Percentiles rank a stretch among this genome's conserved stretches.
Evolutionary conservation across 768 basidiomycete genomes (phyloP).

Genomic region (Bullera alba): DNA sequence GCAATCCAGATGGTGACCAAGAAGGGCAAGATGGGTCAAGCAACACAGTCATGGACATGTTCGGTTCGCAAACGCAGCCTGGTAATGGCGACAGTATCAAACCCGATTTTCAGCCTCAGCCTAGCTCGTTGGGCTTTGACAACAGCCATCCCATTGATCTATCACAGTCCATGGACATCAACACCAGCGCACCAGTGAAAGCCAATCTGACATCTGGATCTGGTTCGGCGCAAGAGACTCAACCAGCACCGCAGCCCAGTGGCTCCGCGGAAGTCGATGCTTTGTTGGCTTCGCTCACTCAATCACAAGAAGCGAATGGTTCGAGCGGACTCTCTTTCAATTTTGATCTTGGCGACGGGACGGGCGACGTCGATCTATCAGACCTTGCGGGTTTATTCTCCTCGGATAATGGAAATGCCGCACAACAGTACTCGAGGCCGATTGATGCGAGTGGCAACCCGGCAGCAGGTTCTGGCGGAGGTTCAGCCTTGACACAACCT

Average conservation of each 20-base stretch:
- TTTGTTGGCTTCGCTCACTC: neutral
- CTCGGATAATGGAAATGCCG: neutral
- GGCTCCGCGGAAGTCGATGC: neutral
- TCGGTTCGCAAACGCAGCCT: neutral
- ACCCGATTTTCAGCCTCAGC: neutral
- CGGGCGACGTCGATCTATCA: conserved; percentile 4
- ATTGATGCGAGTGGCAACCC: neutral
- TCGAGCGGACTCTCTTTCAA: neutral
- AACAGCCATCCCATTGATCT: neutral
- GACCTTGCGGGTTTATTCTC: conserved; percentile 12
- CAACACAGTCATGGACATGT: neutral
- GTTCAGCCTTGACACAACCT: neutral
- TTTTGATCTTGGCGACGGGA: neutral
- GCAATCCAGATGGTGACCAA: neutral
- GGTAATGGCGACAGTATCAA: neutral
- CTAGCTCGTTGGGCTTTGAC: neutral
- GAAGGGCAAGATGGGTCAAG: neutral
- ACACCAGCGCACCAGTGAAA: neutral
- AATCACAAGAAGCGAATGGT: neutral
- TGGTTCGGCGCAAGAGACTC: neutral
- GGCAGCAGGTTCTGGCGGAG: neutral
- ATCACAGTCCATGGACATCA: conserved; percentile 1
- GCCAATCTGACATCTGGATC: too few species aligned
- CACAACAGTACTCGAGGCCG: neutral
- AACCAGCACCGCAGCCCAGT: neutral